phyloP scores from a whole-genome alignment of 176 grass and related monocot genomes.

The Raddia distichophylla region DNA sequence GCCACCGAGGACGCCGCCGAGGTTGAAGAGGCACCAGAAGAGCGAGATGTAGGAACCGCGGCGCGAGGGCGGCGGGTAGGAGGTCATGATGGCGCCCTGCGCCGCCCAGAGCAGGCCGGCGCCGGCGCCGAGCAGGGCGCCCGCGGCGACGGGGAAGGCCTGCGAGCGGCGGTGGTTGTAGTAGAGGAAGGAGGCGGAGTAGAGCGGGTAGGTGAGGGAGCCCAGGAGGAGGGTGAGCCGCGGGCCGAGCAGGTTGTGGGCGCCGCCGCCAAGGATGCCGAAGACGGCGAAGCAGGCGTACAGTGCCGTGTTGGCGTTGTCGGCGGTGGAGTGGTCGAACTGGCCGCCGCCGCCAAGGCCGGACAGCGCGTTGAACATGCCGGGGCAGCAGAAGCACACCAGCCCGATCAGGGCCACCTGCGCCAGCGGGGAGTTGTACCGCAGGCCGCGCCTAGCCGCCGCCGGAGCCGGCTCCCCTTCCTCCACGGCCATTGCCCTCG shows the following conservation, averaged over 20 bases:
- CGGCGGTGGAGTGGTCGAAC: slow-evolving; percentile 61
- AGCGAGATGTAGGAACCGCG: slow-evolving; percentile 89
- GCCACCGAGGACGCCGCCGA: slow-evolving; percentile 87
- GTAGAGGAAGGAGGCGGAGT: slow-evolving; percentile 87
- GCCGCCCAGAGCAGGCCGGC: slow-evolving; percentile 88
- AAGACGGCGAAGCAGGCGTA: slow-evolving; percentile 87
- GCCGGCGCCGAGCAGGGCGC: slow-evolving; percentile 74
- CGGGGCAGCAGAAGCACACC: slow-evolving; percentile 97
- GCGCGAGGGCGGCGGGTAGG: slow-evolving; percentile 67
- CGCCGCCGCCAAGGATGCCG: slow-evolving; percentile 76
- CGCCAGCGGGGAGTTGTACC: slow-evolving; percentile 79
- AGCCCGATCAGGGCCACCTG: slow-evolving; percentile 80
- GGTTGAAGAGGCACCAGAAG: slow-evolving; percentile 97
- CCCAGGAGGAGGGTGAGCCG: slow-evolving; percentile 67
- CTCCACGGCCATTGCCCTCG: slow-evolving; percentile 24
- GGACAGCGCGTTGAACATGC: slow-evolving; percentile 98
- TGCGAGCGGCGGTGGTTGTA: slow-evolving; percentile 74
- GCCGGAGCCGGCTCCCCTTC: background rate
- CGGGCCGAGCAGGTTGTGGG: slow-evolving; percentile 86
- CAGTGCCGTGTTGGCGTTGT: slow-evolving; percentile 97
- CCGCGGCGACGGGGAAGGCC: slow-evolving; percentile 63
- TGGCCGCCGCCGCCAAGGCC: slow-evolving; percentile 90
- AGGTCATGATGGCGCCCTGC: slow-evolving; percentile 92
- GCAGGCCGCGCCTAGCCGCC: slow-evolving; percentile 9
- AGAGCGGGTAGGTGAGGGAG: slow-evolving; percentile 79